phyloP scores from a whole-genome alignment of 2,329 filamentous ascomycete genomes.

The Graphilbum ipis-grandicollis region DNA sequence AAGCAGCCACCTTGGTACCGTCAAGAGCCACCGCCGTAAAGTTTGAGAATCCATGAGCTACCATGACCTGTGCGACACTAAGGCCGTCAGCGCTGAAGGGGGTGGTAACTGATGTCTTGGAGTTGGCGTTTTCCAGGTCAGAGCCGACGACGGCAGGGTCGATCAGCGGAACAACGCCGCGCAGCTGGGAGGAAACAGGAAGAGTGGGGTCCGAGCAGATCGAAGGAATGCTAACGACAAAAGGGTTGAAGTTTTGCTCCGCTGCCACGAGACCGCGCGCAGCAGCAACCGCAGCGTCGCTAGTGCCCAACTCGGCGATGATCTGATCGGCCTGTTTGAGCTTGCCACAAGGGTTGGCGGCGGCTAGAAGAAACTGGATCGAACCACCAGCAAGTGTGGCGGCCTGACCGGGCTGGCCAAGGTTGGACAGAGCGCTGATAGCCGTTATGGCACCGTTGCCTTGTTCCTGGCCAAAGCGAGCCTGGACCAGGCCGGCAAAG shows the following conservation, averaged over 20 bases:
- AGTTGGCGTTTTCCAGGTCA: constrained; percentile 42
- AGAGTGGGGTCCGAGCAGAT: constrained; percentile 48
- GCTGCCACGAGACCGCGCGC: constrained; percentile 19
- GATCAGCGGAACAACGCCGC: constrained; percentile 50
- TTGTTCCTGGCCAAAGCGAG: constrained; percentile 47
- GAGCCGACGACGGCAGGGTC: constrained; percentile 44
- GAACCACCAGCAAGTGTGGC: constrained; percentile 43
- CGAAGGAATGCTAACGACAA: constrained; percentile 37
- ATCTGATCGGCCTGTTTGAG: constrained; percentile 48
- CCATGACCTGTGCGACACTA: constrained; percentile 47
- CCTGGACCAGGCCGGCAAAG: constrained; percentile 14
- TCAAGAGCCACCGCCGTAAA: constrained; percentile 26
- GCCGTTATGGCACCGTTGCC: constrained; percentile 28
- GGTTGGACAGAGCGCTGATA: constrained; percentile 30
- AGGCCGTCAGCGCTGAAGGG: constrained; percentile 44
- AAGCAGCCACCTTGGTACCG: constrained; percentile 12
- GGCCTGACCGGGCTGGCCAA: constrained; percentile 39
- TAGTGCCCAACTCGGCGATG: constrained; percentile 40
- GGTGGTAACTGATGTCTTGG: constrained; percentile 27
- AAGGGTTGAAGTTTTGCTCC: constrained; percentile 23
- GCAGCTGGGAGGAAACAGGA: constrained; percentile 40
- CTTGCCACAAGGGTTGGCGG: constrained; percentile 23
- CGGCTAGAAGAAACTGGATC: constrained; percentile 43
- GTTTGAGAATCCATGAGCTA: constrained; percentile 43
- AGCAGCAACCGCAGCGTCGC: constrained; percentile 40